Evolutionary conservation across 768 basidiomycete species (phyloP).

Genomic region (Suillus placidus): DNA sequence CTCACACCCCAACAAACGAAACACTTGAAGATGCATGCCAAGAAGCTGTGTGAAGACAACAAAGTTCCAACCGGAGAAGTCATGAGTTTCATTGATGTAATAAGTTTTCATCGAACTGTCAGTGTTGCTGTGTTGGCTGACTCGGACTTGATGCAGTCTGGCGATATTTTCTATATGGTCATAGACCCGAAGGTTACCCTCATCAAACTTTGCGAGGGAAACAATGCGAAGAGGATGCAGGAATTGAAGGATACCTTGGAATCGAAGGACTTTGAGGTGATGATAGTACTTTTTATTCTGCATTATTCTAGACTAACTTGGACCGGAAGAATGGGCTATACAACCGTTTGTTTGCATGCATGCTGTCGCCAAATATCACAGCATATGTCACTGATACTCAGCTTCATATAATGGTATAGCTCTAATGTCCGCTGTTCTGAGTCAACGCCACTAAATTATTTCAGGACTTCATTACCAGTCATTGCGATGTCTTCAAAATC

Average conservation of each 20-base stretch:
- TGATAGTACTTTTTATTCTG: too few relatives aligned
- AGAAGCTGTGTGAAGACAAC: background rate
- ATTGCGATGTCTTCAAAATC: constrained; percentile 6
- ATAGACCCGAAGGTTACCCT: constrained; percentile 1
- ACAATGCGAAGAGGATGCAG: too few relatives aligned
- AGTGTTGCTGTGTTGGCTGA: background rate
- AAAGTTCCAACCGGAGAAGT: background rate
- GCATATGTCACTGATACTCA: constrained; percentile 12
- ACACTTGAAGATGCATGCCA: background rate
- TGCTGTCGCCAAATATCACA: constrained; percentile 10
- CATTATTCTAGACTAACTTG: background rate
- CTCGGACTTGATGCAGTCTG: background rate
- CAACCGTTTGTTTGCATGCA: background rate
- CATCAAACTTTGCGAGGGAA: background rate
- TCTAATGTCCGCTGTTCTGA: background rate
- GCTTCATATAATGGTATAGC: constrained; percentile 5
- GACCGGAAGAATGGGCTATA: background rate
- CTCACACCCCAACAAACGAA: background rate
- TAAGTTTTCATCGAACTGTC: background rate
- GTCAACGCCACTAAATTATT: background rate
- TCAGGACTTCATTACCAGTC: constrained; percentile 8
- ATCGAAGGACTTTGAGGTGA: too few relatives aligned
- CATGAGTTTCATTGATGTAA: background rate
- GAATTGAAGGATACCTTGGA: too few relatives aligned
- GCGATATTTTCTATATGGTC: background rate